Evolutionary conservation across 768 basidiomycete species (phyloP), one percentile per base, ranked within the genome.

Genomic region (Boletus coccyginus): DNA sequence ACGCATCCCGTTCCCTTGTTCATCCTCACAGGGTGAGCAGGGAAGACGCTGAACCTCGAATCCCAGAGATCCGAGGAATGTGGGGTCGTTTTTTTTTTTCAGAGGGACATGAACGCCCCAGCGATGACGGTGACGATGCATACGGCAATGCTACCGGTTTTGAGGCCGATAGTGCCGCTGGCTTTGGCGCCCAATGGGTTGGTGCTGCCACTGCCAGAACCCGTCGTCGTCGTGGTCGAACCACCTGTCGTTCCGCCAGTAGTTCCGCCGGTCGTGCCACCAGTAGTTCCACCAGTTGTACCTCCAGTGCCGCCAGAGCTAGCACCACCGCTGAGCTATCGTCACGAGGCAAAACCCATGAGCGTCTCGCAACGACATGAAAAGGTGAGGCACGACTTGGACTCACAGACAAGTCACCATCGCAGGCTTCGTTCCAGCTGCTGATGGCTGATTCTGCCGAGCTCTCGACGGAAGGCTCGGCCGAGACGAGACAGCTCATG

Each of bases 371-470:
- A 32, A n/a, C 14, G 2, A 36, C 5, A 11, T 2, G 2, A 32
- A 38, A n/a, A 0, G 11, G 19, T 2, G 7, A 17, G 29, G 10
- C 3, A 41, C 1, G 12, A 21, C 7, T 10, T 27, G 27, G 27
- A 61, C 67, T 8, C 16, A 70, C 67, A 32, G 64, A 38, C 41
- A 70, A 46, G 40, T 8, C 38, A 11, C 62, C 64, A 33, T n/a
- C 13, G 17, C 67, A 69, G 1, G 41, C 55, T 2, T 39, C 8
- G 50, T 69, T 62, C 62, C 64, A 69, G 31, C 48, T 32, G 7
- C 14, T 27, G 21, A 69, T 12, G 36, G 52, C 32, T 5, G 27
- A 5, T 27, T 66, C 32, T 3, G 69, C 69, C 0, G 14, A 5
- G 8, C 31, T 27, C 27, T 52, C 17, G 32, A 47, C 35, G 7